These are phyloP conservation scores for Acacia pycnantha DNA, from an alignment of 331 rosid species.

Conservation along the genomic window DNA sequence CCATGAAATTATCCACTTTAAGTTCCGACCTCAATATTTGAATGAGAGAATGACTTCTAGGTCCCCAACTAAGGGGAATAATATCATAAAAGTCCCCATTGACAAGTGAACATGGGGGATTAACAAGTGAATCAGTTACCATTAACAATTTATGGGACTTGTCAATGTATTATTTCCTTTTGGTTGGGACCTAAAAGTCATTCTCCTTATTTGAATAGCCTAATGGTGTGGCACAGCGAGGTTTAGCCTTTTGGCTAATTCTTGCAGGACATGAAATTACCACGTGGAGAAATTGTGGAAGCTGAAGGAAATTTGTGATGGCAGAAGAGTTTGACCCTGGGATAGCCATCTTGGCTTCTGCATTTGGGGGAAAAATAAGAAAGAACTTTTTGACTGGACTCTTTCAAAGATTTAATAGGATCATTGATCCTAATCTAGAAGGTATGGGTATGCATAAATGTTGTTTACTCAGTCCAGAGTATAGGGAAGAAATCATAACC, in stretches of 20 bases:
- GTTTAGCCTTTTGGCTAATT: constrained; percentile 33
- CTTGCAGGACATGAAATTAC: constrained; percentile 32
- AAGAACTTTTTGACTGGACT: constrained; percentile 25
- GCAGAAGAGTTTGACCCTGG: constrained; percentile 24
- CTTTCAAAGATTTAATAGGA: constrained; percentile 20
- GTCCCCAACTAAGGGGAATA: no score
- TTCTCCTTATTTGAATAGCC: neutral
- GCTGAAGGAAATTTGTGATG: constrained; percentile 18
- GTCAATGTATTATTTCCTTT: no score
- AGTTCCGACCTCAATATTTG: constrained; percentile 1
- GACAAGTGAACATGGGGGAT: no score
- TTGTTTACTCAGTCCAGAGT: neutral
- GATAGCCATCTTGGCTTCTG: constrained; percentile 27
- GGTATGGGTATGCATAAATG: constrained; percentile 15
- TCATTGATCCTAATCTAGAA: constrained; percentile 6
- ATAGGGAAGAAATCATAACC: constrained; percentile 5
- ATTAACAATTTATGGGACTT: no score
- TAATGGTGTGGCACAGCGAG: constrained; percentile 18
- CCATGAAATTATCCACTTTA: neutral
- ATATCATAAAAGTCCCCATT: no score
- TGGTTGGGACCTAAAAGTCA: no score
- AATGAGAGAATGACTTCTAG: neutral
- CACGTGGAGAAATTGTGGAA: constrained; percentile 22
- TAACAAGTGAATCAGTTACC: no score
- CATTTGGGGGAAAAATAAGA: constrained; percentile 21